A percentile compares a stretch with the other conserved stretches of the same genome.
These are phyloP conservation scores for Spergularia marina DNA, from an alignment of 148 eudicot genomes.

Conservation along the genomic window DNA sequence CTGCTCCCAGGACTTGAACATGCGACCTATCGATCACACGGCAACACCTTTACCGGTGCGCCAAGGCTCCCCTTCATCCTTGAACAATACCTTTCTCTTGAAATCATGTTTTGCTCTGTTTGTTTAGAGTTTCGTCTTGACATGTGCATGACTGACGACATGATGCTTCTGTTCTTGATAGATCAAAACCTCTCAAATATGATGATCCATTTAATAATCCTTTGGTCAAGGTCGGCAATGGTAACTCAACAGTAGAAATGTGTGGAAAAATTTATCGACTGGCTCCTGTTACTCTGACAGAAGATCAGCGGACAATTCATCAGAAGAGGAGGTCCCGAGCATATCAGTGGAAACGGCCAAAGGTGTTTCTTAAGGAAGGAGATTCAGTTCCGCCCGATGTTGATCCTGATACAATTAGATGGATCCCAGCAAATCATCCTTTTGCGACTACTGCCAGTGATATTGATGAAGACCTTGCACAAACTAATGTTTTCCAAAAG, in stretches of 20 bases:
- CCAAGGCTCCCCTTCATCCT: no score
- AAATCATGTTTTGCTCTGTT: neutral
- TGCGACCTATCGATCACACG: no score
- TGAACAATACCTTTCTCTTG: neutral
- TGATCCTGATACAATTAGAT: constrained; percentile 90
- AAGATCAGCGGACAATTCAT: constrained; percentile 74
- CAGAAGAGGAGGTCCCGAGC: constrained; percentile 96
- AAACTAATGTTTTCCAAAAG: constrained; percentile 87
- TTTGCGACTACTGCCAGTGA: constrained; percentile 93
- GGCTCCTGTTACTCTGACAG: constrained; percentile 86
- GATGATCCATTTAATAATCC: constrained; percentile 98
- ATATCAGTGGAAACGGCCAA: constrained; percentile 97
- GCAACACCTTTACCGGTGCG: no score
- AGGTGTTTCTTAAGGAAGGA: constrained; percentile 89
- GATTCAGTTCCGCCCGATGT: constrained; percentile 90
- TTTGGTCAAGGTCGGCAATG: constrained; percentile 67
- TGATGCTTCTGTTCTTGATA: constrained; percentile 27
- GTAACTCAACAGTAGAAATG: constrained; percentile 88
- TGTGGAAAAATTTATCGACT: constrained; percentile 88
- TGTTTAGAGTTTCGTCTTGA: neutral
- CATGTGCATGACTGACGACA: constrained; percentile 14
- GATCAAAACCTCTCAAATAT: constrained; percentile 81
- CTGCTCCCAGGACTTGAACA: no score
- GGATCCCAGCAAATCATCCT: constrained; percentile 99
- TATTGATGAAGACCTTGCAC: constrained; percentile 91